These are phyloP conservation scores for Bolboschoenoplectus hybrid DNA, from an alignment of 202 grass and related monocot genomes.

Conservation along the genomic window DNA sequence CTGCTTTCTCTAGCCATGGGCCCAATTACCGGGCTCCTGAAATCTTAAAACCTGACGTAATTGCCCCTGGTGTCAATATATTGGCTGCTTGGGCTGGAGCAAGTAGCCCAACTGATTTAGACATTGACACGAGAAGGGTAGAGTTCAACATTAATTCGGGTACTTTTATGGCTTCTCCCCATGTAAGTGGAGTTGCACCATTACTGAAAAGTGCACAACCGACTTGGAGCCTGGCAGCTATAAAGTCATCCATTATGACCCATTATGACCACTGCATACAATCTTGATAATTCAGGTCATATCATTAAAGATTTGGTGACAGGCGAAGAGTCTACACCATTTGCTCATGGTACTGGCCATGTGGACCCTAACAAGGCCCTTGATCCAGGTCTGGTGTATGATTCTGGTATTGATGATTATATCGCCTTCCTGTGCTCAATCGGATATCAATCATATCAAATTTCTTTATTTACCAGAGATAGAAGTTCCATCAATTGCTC, in stretches of 20 bases:
- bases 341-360: slow-evolving; percentile 71
- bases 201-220: slow-evolving; percentile 65
- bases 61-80: slow-evolving; percentile 77
- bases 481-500: slow-evolving; percentile 46
- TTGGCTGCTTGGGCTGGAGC: slow-evolving; percentile 71
- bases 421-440: slow-evolving; percentile 65
- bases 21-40: slow-evolving; percentile 59
- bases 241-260: slow-evolving; percentile 52
- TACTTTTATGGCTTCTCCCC: slow-evolving; percentile 54
- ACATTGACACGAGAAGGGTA: slow-evolving; percentile 60
- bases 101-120: slow-evolving; percentile 54
- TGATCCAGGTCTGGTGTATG: slow-evolving; percentile 79
- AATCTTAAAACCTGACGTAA: slow-evolving; percentile 82
- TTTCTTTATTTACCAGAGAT: slow-evolving; percentile 45
- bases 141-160: slow-evolving; percentile 63
- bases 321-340: slow-evolving; percentile 55
- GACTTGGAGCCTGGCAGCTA: slow-evolving; percentile 65
- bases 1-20: slow-evolving; percentile 72
- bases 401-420: slow-evolving; percentile 59
- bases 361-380: slow-evolving; percentile 69
- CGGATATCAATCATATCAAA: slow-evolving; percentile 42
- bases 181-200: slow-evolving; percentile 65
- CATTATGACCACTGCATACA: slow-evolving; percentile 86
- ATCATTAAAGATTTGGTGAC: slow-evolving; percentile 56
- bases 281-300: slow-evolving; percentile 52